phyloP scores from a whole-genome alignment of 352 stramenopile species.

The Pythium biforme region DNA sequence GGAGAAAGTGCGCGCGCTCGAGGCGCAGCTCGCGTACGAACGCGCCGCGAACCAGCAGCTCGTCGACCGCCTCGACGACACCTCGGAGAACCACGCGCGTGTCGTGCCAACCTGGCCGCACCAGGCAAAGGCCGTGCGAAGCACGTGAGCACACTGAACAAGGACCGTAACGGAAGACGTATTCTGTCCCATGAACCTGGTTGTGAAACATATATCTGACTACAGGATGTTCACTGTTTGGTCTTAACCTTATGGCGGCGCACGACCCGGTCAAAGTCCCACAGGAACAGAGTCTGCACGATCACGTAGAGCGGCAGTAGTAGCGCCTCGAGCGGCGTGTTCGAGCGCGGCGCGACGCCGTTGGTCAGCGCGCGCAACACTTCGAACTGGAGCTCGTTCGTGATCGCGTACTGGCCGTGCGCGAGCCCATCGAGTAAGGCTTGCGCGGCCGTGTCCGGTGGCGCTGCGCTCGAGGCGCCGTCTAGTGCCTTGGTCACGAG shows the following conservation, averaged over 20 bases:
- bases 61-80: not conserved
- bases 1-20: not conserved
- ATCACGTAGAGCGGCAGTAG: constrained; percentile 1
- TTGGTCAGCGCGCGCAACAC: constrained; percentile 42
- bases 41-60: constrained; percentile 8
- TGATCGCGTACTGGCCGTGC: constrained; percentile 53
- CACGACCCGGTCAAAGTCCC: not conserved
- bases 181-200: too few relatives aligned
- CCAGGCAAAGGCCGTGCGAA: not conserved
- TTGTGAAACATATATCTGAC: too few relatives aligned
- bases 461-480: not conserved
- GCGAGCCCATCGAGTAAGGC: constrained; percentile 46
- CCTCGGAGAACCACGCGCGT: not conserved
- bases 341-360: not conserved
- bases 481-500: not conserved
- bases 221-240: not conserved
- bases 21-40: constrained; percentile 9
- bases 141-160: not conserved
- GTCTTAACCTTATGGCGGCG: not conserved
- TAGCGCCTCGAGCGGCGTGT: not conserved
- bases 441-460: constrained; percentile 34
- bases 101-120: constrained; percentile 1
- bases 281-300: not conserved
- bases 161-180: too few relatives aligned
- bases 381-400: constrained; percentile 46